Evolutionary conservation across 305 asterid genomes (phyloP).

Genomic region (Fraxinus greggii): DNA sequence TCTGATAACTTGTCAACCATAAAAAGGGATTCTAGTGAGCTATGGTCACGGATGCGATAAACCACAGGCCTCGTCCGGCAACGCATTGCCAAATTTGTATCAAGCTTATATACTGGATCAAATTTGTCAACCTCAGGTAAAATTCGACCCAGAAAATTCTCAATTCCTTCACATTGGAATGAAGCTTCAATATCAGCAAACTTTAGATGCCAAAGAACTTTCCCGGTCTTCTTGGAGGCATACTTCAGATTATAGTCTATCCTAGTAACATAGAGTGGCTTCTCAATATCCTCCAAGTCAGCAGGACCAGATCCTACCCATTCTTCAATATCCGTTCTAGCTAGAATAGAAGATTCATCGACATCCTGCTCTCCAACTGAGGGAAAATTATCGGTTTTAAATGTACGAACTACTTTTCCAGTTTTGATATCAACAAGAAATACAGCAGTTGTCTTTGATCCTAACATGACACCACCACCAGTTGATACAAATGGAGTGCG

Average conservation of each 20-base stretch:
- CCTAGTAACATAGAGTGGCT: conserved; percentile 72
- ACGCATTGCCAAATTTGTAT: conserved; percentile 37
- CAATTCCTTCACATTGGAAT: conserved; percentile 55
- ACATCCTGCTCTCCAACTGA: conserved; percentile 31
- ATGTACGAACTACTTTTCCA: conserved; percentile 59
- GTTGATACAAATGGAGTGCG: conserved; percentile 65
- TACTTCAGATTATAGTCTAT: conserved; percentile 71
- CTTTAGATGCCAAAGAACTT: conserved; percentile 73
- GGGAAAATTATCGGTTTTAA: conserved; percentile 55
- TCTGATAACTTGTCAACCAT: conserved; percentile 33
- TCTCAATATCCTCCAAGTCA: conserved; percentile 37
- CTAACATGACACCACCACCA: conserved; percentile 68
- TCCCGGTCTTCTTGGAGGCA: conserved; percentile 60
- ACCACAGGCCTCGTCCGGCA: conserved; percentile 60
- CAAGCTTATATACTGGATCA: conserved; percentile 24
- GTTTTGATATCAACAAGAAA: conserved; percentile 70
- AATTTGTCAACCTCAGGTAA: conserved; percentile 26
- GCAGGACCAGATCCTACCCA: conserved; percentile 45
- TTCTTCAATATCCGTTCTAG: conserved; percentile 40
- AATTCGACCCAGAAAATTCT: conserved; percentile 42
- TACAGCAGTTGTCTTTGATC: conserved; percentile 74
- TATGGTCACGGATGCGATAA: conserved; percentile 56
- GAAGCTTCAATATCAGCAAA: conserved; percentile 83
- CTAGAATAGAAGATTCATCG: conserved; percentile 49
- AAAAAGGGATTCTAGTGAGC: conserved; percentile 53